Evolutionary conservation across 2,329 filamentous ascomycete species (phyloP).

Genomic region (Aspergillus pseudoterreus): DNA sequence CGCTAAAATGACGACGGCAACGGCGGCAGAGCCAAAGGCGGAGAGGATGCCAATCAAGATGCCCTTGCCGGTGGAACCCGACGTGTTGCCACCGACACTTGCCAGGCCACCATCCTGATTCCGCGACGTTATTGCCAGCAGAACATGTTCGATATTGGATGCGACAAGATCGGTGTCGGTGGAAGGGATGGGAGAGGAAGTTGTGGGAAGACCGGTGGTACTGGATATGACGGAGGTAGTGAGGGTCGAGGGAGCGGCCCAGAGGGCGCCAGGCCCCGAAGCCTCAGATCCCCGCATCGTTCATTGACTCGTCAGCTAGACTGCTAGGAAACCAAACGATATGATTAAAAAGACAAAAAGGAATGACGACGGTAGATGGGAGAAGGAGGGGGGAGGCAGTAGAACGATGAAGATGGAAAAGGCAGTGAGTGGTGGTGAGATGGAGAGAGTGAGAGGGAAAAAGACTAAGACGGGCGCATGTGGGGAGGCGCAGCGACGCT

Average conservation of each 20-base stretch:
- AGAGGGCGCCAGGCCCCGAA: slow-evolving; percentile 35
- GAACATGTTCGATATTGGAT: slow-evolving; percentile 38
- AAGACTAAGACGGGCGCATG: slow-evolving; percentile 4
- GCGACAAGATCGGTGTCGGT: slow-evolving; percentile 13
- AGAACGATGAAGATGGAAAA: slow-evolving; percentile 7
- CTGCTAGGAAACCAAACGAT: neutral
- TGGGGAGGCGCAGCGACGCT: slow-evolving; percentile 10
- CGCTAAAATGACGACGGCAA: slow-evolving; percentile 75
- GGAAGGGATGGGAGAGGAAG: slow-evolving; percentile 9
- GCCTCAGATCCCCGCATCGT: slow-evolving; percentile 39
- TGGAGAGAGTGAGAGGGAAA: slow-evolving; percentile 1
- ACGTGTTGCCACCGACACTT: slow-evolving; percentile 37
- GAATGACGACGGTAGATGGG: slow-evolving; percentile 2
- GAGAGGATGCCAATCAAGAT: slow-evolving; percentile 93
- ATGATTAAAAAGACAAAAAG: neutral
- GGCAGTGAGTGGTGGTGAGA: slow-evolving; percentile 11
- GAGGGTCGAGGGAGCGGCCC: slow-evolving; percentile 32
- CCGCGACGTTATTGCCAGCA: slow-evolving; percentile 24
- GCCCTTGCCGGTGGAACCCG: slow-evolving; percentile 63
- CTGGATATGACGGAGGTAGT: slow-evolving; percentile 27
- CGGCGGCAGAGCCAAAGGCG: slow-evolving; percentile 83
- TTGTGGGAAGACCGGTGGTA: slow-evolving; percentile 25
- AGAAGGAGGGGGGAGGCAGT: slow-evolving; percentile 10
- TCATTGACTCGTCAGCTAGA: slow-evolving; percentile 26
- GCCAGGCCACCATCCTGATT: slow-evolving; percentile 19